phyloP scores from a whole-genome alignment of 805 yeast species.

The Yamadazyma phyllophila region DNA sequence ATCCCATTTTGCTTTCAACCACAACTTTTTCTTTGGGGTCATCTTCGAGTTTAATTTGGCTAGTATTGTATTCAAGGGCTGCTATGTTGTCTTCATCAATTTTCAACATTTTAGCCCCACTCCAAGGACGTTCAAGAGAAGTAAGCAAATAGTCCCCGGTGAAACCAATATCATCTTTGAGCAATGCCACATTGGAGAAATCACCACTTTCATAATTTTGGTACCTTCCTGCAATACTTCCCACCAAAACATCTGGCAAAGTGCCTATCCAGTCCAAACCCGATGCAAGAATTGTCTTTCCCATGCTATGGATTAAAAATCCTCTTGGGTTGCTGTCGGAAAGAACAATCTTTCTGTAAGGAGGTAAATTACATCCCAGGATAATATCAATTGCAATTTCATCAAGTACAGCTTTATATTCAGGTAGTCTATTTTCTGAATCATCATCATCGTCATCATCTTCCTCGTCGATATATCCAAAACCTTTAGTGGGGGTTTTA shows the following conservation, averaged over 20 bases:
- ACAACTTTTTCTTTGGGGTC: not conserved
- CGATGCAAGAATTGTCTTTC: conserved; percentile 14
- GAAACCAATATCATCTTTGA: conserved; percentile 26
- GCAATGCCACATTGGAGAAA: conserved; percentile 8
- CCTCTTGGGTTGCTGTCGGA: conserved; percentile 8
- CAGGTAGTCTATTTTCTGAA: too few relatives aligned
- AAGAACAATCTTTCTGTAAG: not conserved
- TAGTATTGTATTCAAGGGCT: too few relatives aligned
- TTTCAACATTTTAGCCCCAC: too few relatives aligned
- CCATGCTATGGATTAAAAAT: conserved; percentile 5
- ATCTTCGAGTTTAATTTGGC: too few relatives aligned
- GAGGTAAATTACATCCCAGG: conserved; percentile 5
- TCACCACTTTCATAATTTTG: not conserved
- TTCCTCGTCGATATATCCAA: conserved; percentile 7
- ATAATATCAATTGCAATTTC: too few relatives aligned
- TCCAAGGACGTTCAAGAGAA: too few relatives aligned
- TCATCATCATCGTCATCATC: not conserved
- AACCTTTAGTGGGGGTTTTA: conserved; percentile 4
- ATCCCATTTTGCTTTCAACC: conserved; percentile 1
- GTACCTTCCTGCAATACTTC: not conserved
- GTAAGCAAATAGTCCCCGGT: conserved; percentile 26
- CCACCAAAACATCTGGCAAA: conserved; percentile 4
- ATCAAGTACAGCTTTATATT: too few relatives aligned
- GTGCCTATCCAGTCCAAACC: conserved; percentile 17
- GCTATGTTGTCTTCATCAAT: too few relatives aligned